phyloP scores from a whole-genome alignment of 2,329 filamentous ascomycete genomes.

The Pseudofabraea citricarpa region DNA sequence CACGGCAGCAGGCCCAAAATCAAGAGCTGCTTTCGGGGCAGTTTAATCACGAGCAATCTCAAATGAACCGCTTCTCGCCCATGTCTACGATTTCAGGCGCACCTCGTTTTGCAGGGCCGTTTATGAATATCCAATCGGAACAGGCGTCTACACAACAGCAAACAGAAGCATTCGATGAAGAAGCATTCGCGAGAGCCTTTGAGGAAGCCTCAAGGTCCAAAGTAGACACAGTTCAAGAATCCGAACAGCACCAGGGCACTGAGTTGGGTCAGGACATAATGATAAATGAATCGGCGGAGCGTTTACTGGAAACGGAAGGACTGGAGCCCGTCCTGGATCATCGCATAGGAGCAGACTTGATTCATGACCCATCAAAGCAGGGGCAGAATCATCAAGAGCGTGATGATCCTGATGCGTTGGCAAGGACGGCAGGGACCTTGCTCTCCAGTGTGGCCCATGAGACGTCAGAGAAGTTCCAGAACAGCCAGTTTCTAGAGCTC shows the following conservation, averaged over 20 bases:
- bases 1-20: constrained; percentile 26
- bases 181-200: constrained; percentile 50
- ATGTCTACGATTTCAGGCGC: constrained; percentile 9
- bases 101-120: constrained; percentile 7
- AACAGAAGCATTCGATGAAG: constrained; percentile 44
- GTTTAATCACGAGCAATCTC: constrained; percentile 6
- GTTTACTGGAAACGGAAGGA: constrained; percentile 13
- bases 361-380: constrained; percentile 20
- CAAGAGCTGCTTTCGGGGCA: constrained; percentile 14
- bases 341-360: constrained; percentile 28
- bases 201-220: constrained; percentile 27
- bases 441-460: constrained; percentile 66
- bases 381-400: constrained; percentile 28
- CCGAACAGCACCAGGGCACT: constrained; percentile 3
- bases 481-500: constrained; percentile 70
- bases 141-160: constrained; percentile 20
- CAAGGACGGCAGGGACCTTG: constrained; percentile 65
- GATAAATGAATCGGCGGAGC: constrained; percentile 21
- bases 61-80: constrained; percentile 8
- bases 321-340: constrained; percentile 18
- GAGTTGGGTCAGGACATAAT: constrained; percentile 15
- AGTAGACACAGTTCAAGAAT: constrained; percentile 8
- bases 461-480: constrained; percentile 68
- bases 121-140: constrained; percentile 5
- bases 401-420: constrained; percentile 53